A percentile compares a stretch with the other conserved stretches of the same genome.
Conservation (phyloP, 441 rosid genomes). For the Mallotus repandus region DNA sequence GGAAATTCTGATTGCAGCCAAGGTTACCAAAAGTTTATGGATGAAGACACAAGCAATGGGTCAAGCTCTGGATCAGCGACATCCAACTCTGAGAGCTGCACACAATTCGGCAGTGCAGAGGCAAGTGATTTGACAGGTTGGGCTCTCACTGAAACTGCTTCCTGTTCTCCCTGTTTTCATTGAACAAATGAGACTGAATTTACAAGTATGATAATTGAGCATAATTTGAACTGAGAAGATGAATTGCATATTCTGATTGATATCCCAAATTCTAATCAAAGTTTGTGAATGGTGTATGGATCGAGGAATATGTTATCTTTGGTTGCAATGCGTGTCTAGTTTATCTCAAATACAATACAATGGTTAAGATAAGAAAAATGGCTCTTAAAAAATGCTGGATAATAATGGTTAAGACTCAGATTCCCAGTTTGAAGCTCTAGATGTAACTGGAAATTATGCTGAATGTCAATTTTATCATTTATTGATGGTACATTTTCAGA, state of each 20-base stretch:
- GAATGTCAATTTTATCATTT: neutral
- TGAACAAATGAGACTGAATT: conserved; percentile 1
- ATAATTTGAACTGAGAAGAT: neutral
- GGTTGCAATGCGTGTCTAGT: too few species aligned
- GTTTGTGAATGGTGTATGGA: too few species aligned
- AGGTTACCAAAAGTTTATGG: conserved; percentile 54
- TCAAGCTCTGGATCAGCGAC: conserved; percentile 97
- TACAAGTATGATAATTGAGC: neutral
- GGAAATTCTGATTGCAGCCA: conserved; percentile 45
- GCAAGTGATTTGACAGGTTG: conserved; percentile 93
- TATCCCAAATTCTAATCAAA: neutral
- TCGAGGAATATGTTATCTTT: too few species aligned
- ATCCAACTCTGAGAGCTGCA: conserved; percentile 96
- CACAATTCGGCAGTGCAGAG: conserved; percentile 74
- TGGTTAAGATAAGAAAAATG: neutral
- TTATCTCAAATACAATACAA: too few species aligned
- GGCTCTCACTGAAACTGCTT: conserved; percentile 14
- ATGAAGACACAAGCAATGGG: conserved; percentile 86
- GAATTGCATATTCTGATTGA: conserved; percentile 6
- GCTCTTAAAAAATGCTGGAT: neutral
- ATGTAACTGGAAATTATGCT: neutral
- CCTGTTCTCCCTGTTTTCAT: neutral
- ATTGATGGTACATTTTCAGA: neutral
- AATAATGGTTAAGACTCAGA: neutral
- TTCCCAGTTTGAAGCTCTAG: conserved; percentile 7